A percentile compares a stretch with the other conserved stretches of the same genome.
Conservation (phyloP, 257 asterid genomes). For the Voacanga thouarsii region DNA sequence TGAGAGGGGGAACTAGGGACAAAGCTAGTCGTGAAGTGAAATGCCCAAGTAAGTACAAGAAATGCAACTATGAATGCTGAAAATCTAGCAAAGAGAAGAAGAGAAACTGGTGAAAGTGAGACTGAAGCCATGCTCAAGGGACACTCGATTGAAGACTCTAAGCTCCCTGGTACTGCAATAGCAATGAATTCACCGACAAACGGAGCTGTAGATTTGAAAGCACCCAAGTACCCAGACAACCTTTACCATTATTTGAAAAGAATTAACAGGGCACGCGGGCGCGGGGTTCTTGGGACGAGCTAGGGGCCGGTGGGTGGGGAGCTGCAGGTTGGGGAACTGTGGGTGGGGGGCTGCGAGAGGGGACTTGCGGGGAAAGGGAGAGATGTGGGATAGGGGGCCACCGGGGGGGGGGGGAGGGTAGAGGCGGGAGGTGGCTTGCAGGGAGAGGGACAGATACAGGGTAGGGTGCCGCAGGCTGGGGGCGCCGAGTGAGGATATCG, state of each 20-base stretch:
- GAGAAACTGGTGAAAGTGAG: conserved; percentile 30
- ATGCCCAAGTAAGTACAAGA: conserved; percentile 70
- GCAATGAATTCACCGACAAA: conserved; percentile 21
- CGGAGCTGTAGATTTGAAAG: conserved; percentile 1
- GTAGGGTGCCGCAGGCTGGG: no score
- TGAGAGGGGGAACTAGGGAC: conserved; percentile 52
- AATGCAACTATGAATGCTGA: conserved; percentile 61
- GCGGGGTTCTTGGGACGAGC: no score
- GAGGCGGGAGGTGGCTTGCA: no score
- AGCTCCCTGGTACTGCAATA: not conserved
- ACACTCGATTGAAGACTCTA: not conserved
- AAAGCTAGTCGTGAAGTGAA: conserved; percentile 66
- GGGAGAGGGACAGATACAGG: no score
- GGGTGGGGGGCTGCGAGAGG: no score
- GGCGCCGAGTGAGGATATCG: no score
- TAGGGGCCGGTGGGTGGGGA: no score
- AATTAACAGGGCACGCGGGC: no score
- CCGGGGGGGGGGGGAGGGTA: no score
- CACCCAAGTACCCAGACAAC: not conserved
- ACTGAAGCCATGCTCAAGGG: conserved; percentile 40
- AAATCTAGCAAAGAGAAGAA: conserved; percentile 56
- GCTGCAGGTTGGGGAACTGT: no score
- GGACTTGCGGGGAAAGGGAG: no score
- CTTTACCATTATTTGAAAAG: not conserved
- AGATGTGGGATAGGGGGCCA: no score